phyloP scores from a whole-genome alignment of 2,329 filamentous ascomycete genomes.

The Fusarium pseudograminearum region DNA sequence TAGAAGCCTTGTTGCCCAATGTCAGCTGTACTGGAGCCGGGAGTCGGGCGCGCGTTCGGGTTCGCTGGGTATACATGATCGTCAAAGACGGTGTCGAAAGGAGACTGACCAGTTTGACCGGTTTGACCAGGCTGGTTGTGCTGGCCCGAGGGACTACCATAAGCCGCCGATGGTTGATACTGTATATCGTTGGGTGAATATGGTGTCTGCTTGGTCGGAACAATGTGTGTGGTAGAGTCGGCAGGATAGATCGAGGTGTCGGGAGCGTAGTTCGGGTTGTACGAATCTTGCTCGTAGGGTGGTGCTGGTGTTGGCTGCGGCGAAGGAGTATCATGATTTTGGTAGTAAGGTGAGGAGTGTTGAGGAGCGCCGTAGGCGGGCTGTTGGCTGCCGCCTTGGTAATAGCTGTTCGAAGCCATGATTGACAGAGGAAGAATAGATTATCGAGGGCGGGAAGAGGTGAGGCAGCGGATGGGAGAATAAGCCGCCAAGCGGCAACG shows the following conservation, averaged over 20 bases:
- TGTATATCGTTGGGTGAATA: constrained; percentile 42
- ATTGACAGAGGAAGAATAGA: constrained; percentile 15
- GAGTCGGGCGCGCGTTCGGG: constrained; percentile 54
- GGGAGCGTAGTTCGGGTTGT: constrained; percentile 47
- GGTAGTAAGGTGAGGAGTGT: constrained; percentile 58
- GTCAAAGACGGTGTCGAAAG: constrained; percentile 76
- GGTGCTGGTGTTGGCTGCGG: constrained; percentile 54
- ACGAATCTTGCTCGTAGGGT: constrained; percentile 52
- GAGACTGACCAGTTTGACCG: constrained; percentile 59
- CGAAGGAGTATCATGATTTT: constrained; percentile 57
- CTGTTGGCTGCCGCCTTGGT: constrained; percentile 60
- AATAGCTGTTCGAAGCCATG: constrained; percentile 77
- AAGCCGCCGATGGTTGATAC: constrained; percentile 40
- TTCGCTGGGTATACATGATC: constrained; percentile 73
- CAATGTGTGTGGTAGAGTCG: constrained; percentile 31
- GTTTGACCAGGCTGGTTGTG: constrained; percentile 51
- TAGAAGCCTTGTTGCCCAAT: constrained; percentile 56
- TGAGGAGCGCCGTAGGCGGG: constrained; percentile 52
- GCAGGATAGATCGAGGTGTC: constrained; percentile 39
- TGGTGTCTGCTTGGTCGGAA: constrained; percentile 38
- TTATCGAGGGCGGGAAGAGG: constrained; percentile 23
- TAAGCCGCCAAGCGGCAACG: constrained; percentile 40
- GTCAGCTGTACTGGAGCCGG: constrained; percentile 55
- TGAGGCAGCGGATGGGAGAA: constrained; percentile 17
- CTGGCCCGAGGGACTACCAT: constrained; percentile 46